These are phyloP conservation scores for Rhazya stricta DNA, from an alignment of 257 asterid species.

Conservation along the genomic window DNA sequence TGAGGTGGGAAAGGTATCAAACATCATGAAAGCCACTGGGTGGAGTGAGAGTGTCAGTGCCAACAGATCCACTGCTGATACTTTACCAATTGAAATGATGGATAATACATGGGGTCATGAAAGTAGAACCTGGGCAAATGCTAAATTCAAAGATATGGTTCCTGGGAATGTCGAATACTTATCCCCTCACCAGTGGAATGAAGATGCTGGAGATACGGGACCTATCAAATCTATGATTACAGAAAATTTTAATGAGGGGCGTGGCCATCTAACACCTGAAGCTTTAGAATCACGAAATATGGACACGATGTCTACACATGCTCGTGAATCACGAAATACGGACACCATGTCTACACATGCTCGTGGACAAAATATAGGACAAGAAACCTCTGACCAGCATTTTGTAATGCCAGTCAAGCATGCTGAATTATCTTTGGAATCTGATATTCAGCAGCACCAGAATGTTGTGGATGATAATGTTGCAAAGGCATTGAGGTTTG, in stretches of 20 bases:
- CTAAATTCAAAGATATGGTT: conserved; percentile 25
- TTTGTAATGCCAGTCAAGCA: conserved; percentile 20
- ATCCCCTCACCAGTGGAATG: conserved; percentile 25
- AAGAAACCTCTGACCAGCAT: conserved; percentile 26
- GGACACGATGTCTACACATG: conserved; percentile 22
- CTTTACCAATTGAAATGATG: conserved; percentile 24
- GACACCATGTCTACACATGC: conserved; percentile 23
- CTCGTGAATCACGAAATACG: conserved; percentile 24
- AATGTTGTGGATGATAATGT: conserved; percentile 20
- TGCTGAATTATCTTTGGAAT: conserved; percentile 29
- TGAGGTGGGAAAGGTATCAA: conserved; percentile 24
- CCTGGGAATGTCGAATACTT: conserved; percentile 25
- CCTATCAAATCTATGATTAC: conserved; percentile 26
- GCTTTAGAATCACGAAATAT: conserved; percentile 28
- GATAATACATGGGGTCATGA: conserved; percentile 31
- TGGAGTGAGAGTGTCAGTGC: conserved; percentile 36
- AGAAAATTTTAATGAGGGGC: conserved; percentile 24
- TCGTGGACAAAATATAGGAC: conserved; percentile 26
- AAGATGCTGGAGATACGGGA: conserved; percentile 28
- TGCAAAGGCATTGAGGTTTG: conserved; percentile 29
- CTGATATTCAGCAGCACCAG: conserved; percentile 31
- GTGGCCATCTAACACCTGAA: conserved; percentile 26
- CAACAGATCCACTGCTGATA: conserved; percentile 20
- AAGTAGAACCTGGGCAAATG: conserved; percentile 28
- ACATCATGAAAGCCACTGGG: conserved; percentile 26